These are phyloP conservation scores for Coemansia javaensis DNA, from an alignment of 192 early-diverging fungal species.

Conservation along the genomic window DNA sequence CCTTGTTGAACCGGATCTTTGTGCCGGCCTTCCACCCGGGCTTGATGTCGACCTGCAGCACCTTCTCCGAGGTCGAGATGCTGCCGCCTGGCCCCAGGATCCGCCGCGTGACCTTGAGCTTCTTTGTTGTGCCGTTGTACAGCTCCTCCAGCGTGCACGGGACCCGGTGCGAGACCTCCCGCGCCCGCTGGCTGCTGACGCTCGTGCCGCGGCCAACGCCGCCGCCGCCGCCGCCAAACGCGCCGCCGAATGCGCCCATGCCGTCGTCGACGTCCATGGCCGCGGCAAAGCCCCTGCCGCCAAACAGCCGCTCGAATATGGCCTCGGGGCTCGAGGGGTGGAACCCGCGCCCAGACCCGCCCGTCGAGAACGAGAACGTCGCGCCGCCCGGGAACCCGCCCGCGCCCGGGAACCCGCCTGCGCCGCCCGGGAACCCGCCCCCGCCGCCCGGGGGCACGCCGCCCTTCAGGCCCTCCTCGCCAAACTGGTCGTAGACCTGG, in stretches of 20 bases:
- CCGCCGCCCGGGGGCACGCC: conserved; percentile 57
- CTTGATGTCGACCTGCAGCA: conserved; percentile 79
- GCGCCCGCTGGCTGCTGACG: conserved; percentile 50
- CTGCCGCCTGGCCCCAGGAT: conserved; percentile 30
- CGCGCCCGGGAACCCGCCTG: conserved; percentile 17
- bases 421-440: conserved; percentile 18
- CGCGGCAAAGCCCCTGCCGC: conserved; percentile 23
- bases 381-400: conserved; percentile 52
- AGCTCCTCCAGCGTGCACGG: conserved; percentile 87
- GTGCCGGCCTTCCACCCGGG: conserved; percentile 98
- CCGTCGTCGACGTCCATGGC: conserved; percentile 55
- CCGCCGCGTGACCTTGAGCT: conserved; percentile 86
- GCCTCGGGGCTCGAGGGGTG: conserved; percentile 79
- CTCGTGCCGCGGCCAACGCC: conserved; percentile 29
- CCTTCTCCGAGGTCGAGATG: conserved; percentile 61
- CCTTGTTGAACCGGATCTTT: conserved; percentile 84
- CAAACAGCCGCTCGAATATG: conserved; percentile 89
- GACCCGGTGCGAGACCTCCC: conserved; percentile 65
- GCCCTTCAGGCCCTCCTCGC: conserved; percentile 81
- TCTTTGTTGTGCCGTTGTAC: conserved; percentile 83
- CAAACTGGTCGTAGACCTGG: conserved; percentile 88
- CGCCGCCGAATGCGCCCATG: conserved; percentile 42
- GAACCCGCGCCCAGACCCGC: conserved; percentile 65
- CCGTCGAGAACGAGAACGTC: conserved; percentile 66
- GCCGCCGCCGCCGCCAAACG: conserved; percentile 14